Base-by-base conservation (phyloP, 2,329 filamentous ascomycete species). In the Knoxdaviesia capensis region DNA sequence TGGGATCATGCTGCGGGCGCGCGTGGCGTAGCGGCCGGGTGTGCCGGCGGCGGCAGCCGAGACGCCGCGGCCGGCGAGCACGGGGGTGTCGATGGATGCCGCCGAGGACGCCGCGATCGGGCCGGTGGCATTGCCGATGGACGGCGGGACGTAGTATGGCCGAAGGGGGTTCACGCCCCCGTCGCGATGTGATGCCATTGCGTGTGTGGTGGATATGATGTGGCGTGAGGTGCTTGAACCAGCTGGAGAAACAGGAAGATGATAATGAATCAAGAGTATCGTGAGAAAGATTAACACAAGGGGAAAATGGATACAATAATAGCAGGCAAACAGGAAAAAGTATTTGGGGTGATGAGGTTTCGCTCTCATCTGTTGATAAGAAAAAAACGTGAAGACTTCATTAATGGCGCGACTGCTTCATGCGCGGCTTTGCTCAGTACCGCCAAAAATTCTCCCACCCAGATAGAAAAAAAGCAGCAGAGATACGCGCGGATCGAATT, bases 1-100 rank as follows among this genome's bases (percentile, higher is more conserved):
- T 41, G 80, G 78, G 47, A 94, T 77, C 46, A 93, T 79, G 56
- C 90, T 80, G 58, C 86, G 81, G 48, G 86, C 84, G 53, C 81
- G 74, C 45, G 66, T 65, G 45, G 68, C 64, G 54, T 74, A 74
- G 40, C 47, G 50, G 28, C 46, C 46, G 39, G 56, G 38, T 44
- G 46, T 41, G 45, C 44, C 40, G 41, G 10, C 39, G 9, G 36
- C 33, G 11, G 36, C 5, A 8, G 11, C 37, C 29, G 36, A 6
- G 58, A 54, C 45, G 56, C 56, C 46, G 40, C 47, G 51, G 28
- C 46, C 46, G 39, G 56, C 38, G 45, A 45, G 41, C 45, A 43
- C 40, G 41, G 10, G 36, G 9, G 36, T 30, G 11, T 11, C 5
- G n/a, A 9, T 31, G 37, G 36, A 6, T 57, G 54, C 45, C 45